phyloP scores from a whole-genome alignment of 169 alveolate species.

The Theileria equi region DNA sequence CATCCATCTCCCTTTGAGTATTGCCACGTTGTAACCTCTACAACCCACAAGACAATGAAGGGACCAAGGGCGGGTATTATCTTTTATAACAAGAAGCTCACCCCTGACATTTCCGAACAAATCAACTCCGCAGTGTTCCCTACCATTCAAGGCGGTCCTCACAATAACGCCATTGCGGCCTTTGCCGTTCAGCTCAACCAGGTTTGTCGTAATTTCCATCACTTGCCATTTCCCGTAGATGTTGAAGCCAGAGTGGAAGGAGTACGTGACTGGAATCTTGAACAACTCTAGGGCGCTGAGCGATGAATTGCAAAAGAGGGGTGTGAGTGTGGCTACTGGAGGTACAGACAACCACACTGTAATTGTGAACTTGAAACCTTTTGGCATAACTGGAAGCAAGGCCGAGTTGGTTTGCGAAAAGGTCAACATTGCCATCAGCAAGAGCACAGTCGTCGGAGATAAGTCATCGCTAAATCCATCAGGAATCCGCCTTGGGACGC shows the following conservation, averaged over 20 bases:
- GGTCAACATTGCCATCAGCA: constrained; percentile 79
- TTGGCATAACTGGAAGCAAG: constrained; percentile 82
- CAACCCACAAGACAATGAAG: constrained; percentile 95
- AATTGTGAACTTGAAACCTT: constrained; percentile 81
- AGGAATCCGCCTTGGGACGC: constrained; percentile 93
- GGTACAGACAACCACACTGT: constrained; percentile 94
- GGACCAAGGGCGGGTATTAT: constrained; percentile 96
- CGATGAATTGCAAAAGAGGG: constrained; percentile 66
- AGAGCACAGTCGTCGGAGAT: constrained; percentile 84
- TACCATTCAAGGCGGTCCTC: constrained; percentile 96
- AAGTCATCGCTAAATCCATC: constrained; percentile 83
- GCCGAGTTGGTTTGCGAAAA: constrained; percentile 83
- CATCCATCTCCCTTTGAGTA: constrained; percentile 88
- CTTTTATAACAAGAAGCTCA: constrained; percentile 83
- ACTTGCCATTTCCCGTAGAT: constrained; percentile 11
- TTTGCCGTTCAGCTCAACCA: constrained; percentile 82
- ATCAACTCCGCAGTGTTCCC: constrained; percentile 96
- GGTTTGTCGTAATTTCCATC: constrained; percentile 53
- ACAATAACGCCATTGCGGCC: constrained; percentile 84
- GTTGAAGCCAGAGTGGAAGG: constrained; percentile 70
- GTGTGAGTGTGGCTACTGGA: constrained; percentile 75
- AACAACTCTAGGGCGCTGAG: constrained; percentile 81
- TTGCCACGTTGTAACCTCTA: constrained; percentile 95
- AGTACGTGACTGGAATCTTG: constrained; percentile 71
- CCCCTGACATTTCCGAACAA: constrained; percentile 80